phyloP scores from a whole-genome alignment of 2,329 filamentous ascomycete species.

The Elsinoe batatas region DNA sequence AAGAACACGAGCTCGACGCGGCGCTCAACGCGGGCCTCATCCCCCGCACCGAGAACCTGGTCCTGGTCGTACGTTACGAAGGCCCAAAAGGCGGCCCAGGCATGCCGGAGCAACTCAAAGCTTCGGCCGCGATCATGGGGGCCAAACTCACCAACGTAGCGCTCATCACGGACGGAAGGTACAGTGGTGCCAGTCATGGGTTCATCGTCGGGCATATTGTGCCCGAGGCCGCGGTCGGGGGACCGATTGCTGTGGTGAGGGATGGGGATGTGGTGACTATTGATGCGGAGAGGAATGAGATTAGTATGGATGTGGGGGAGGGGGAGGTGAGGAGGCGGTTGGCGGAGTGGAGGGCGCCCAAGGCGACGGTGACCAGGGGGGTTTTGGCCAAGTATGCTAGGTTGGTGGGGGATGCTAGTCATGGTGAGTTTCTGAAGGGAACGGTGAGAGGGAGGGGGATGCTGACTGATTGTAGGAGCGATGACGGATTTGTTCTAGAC shows the following conservation, averaged over 20 bases:
- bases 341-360: conserved; percentile 60
- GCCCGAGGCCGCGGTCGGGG: conserved; percentile 76
- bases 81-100: conserved; percentile 64
- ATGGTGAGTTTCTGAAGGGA: conserved; percentile 44
- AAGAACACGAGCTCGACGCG: conserved; percentile 66
- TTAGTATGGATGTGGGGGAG: conserved; percentile 62
- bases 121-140: conserved; percentile 63
- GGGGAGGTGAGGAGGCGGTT: conserved; percentile 59
- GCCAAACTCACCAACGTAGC: conserved; percentile 62
- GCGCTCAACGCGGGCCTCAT: conserved; percentile 65
- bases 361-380: conserved; percentile 65
- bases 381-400: conserved; percentile 82
- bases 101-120: conserved; percentile 69
- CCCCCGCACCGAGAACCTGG: conserved; percentile 67
- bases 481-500: conserved; percentile 65
- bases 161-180: conserved; percentile 64
- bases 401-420: conserved; percentile 81
- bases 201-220: conserved; percentile 85
- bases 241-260: conserved; percentile 71
- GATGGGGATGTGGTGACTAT: conserved; percentile 76
- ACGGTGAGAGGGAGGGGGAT: neutral
- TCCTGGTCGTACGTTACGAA: conserved; percentile 85
- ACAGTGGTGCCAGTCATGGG: conserved; percentile 73
- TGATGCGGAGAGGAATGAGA: conserved; percentile 64
- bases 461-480: conserved; percentile 35